These are phyloP conservation scores for Blastobotrys americana DNA, from an alignment of 805 yeast species.

Conservation along the genomic window DNA sequence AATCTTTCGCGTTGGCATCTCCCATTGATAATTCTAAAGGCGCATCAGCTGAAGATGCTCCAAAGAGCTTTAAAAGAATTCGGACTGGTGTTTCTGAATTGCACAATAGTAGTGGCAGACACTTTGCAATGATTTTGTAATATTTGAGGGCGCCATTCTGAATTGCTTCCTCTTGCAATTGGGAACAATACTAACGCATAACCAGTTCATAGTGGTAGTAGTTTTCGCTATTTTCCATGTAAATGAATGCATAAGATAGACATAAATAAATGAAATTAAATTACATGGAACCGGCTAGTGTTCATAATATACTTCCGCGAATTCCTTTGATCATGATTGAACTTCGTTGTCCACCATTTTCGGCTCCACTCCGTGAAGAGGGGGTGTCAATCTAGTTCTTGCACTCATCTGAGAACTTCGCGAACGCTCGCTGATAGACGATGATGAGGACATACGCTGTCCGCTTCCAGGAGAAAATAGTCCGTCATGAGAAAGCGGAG, in stretches of 20 bases:
- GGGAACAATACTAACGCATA: too few relatives aligned
- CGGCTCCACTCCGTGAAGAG: neutral
- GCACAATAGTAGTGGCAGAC: slow-evolving; percentile 27
- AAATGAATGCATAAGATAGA: too few relatives aligned
- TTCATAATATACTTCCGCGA: too few relatives aligned
- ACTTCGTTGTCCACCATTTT: neutral
- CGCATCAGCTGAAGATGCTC: slow-evolving; percentile 1
- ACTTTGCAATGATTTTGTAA: slow-evolving; percentile 21
- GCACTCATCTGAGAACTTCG: neutral
- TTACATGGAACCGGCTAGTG: too few relatives aligned
- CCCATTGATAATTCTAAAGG: slow-evolving; percentile 10
- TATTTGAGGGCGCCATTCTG: too few relatives aligned
- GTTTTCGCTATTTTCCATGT: too few relatives aligned
- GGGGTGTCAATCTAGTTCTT: neutral
- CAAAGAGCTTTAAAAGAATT: slow-evolving; percentile 15
- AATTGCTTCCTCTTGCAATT: too few relatives aligned
- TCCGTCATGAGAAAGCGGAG: slow-evolving; percentile 6
- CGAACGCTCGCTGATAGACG: slow-evolving; percentile 3
- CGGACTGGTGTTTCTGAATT: slow-evolving; percentile 23
- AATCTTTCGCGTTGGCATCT: slow-evolving; percentile 36
- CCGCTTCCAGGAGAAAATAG: neutral
- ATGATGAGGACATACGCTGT: neutral
- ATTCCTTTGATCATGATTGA: too few relatives aligned
- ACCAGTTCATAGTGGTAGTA: too few relatives aligned
- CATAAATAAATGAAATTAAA: too few relatives aligned